Evolutionary conservation across 768 basidiomycete species (phyloP).

Genomic region (Dioszegia aurantiaca): DNA sequence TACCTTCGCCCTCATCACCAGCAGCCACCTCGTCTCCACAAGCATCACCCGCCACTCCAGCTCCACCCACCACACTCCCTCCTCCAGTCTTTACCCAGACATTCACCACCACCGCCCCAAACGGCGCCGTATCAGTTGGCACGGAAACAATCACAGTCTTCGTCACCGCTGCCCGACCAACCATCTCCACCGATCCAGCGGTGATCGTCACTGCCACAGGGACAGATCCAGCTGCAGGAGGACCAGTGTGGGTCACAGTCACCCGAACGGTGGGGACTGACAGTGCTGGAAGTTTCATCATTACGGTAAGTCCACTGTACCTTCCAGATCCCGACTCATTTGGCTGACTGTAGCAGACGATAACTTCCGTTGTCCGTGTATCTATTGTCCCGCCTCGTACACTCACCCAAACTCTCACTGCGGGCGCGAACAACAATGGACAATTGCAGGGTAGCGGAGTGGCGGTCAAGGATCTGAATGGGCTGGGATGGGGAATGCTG

Average conservation of each 20-base stretch:
- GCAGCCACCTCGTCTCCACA: neutral
- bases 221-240: conserved; percentile 9
- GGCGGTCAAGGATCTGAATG: neutral
- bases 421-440: neutral
- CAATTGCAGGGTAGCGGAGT: neutral
- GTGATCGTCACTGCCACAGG: conserved; percentile 16
- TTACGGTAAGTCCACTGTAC: conserved; percentile 15
- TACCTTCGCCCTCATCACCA: neutral
- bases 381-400: conserved; percentile 7
- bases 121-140: neutral
- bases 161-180: conserved; percentile 11
- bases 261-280: conserved; percentile 15
- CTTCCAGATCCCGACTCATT: neutral
- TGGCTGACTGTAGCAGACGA: neutral
- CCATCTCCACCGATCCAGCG: neutral
- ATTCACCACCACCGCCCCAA: conserved; percentile 8
- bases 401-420: conserved; percentile 1
- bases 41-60: neutral
- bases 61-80: neutral
- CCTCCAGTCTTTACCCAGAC: conserved; percentile 6
- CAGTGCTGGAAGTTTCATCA: conserved; percentile 11
- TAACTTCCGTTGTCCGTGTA: conserved; percentile 2
- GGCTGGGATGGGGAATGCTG: neutral
- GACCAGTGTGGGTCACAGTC: conserved; percentile 18
- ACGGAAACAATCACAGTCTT: conserved; percentile 16